phyloP scores from a whole-genome alignment of 1,139 yeast genomes.

The Pneumocystis wakefieldiae region DNA sequence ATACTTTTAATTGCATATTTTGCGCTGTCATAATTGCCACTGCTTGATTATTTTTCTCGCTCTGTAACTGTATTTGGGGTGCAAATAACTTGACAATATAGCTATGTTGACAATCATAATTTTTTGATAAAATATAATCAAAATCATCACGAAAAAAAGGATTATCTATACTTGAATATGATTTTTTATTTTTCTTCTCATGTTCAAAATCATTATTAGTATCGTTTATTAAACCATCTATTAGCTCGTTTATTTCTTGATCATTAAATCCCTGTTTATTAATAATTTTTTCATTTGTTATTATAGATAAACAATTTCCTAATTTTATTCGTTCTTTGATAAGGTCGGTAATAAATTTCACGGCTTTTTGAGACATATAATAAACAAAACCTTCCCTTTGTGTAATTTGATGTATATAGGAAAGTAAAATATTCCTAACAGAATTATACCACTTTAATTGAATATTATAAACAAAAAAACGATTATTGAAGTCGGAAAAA shows the following conservation, averaged over 20 bases:
- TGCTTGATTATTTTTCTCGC: conserved; percentile 47
- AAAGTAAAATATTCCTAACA: conserved; percentile 45
- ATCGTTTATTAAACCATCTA: neutral
- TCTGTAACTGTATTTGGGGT: conserved; percentile 74
- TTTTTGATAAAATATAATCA: conserved; percentile 31
- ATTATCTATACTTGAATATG: neutral
- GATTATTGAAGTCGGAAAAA: conserved; percentile 40
- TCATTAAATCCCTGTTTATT: conserved; percentile 16
- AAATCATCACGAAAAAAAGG: conserved; percentile 29
- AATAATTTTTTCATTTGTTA: conserved; percentile 1
- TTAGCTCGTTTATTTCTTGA: conserved; percentile 9
- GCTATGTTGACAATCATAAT: conserved; percentile 42
- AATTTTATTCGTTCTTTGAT: conserved; percentile 19
- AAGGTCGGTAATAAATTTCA: conserved; percentile 46
- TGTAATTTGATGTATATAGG: conserved; percentile 46
- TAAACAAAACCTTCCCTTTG: conserved; percentile 44
- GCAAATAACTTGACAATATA: conserved; percentile 57
- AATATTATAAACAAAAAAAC: conserved; percentile 66
- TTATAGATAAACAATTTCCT: neutral
- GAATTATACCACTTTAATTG: conserved; percentile 66
- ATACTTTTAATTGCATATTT: conserved; percentile 51
- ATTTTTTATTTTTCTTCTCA: neutral
- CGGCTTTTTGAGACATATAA: conserved; percentile 56
- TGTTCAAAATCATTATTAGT: neutral
- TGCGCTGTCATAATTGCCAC: conserved; percentile 60